A percentile compares a stretch with the other conserved stretches of the same genome.
Evolutionary conservation across 306 rosid species (phyloP).

Genomic region (Dryas alaskensis): DNA sequence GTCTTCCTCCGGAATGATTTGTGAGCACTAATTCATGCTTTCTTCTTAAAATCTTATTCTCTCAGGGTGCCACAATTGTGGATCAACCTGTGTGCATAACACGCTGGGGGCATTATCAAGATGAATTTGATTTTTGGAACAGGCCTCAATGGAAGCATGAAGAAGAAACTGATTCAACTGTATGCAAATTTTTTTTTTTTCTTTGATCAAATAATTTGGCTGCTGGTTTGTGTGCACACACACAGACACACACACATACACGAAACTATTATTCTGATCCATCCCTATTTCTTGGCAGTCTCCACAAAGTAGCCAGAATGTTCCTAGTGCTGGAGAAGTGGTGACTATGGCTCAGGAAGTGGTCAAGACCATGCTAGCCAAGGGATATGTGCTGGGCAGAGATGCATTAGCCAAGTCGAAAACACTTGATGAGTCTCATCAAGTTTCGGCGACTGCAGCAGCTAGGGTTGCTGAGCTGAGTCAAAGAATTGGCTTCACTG

Average conservation of each 20-base stretch:
- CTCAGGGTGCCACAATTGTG: conserved; percentile 86
- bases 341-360: conserved; percentile 75
- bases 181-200: conserved; percentile 30
- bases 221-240: not conserved
- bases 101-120: conserved; percentile 80
- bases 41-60: conserved; percentile 19
- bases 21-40: conserved; percentile 4
- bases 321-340: conserved; percentile 72
- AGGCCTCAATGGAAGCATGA: conserved; percentile 38
- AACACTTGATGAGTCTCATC: conserved; percentile 68
- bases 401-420: conserved; percentile 75
- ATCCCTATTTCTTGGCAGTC: conserved; percentile 31
- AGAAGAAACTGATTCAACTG: conserved; percentile 50
- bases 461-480: conserved; percentile 74
- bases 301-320: conserved; percentile 41
- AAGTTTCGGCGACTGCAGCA: conserved; percentile 66
- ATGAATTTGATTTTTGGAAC: conserved; percentile 73
- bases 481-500: conserved; percentile 62
- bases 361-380: conserved; percentile 74
- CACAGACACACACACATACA: not conserved
- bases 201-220: conserved; percentile 7
- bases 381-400: conserved; percentile 73
- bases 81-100: conserved; percentile 91
- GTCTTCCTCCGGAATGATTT: not conserved
- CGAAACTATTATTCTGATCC: not conserved